Base-by-base conservation (phyloP, 148 eudicot species). In the Vaccinium macrocarpon region DNA sequence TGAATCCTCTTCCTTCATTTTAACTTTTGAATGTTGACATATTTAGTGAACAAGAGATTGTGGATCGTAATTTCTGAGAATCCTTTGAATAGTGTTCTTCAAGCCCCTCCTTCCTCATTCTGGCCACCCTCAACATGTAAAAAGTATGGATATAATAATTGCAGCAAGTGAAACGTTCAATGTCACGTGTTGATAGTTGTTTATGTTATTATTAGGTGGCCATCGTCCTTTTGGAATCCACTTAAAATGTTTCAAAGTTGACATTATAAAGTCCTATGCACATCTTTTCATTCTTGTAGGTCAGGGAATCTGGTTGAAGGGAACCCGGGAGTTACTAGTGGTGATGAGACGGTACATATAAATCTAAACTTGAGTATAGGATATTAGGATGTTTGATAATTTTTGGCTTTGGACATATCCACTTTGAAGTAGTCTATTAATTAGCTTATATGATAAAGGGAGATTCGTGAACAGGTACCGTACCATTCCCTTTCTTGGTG, bases 401-500 rank as follows among this genome's bases (percentile, higher is more conserved):
- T 66, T 75, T 5, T 46, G 12, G 48, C 80, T 82, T 82, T 56
- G 52, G 38, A 50, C 12, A 6, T 84, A 81, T 19, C 14, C 46
- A 62, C 21, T 50, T 38, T 27, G 23, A 85, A 73, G 50, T 80
- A 27, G 9, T 56, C 32, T 50, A n/a, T 19, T 8, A 78, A 42
- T 79, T 62, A 71, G 80, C 56, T 64, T 70, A 72, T 84, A n/a
- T 75, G 29, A 72, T 18, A 12, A 27, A n/a, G 21, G 56, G 73
- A 48, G 56, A 48, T 64, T 68, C 71, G 78, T 73, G 87, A 80
- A n/a, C 89, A 96, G 99, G 99, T 94, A 75, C 90, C 99, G 16
- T 97, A 97, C 87, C 87, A 97, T 90, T 97, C 99, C 32, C 98
- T 97, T 88, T 95, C 99, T 84, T 97, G 96, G 98, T 97, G 99